phyloP scores from a whole-genome alignment of 2,329 filamentous ascomycete genomes.

The Phoma sp. region DNA sequence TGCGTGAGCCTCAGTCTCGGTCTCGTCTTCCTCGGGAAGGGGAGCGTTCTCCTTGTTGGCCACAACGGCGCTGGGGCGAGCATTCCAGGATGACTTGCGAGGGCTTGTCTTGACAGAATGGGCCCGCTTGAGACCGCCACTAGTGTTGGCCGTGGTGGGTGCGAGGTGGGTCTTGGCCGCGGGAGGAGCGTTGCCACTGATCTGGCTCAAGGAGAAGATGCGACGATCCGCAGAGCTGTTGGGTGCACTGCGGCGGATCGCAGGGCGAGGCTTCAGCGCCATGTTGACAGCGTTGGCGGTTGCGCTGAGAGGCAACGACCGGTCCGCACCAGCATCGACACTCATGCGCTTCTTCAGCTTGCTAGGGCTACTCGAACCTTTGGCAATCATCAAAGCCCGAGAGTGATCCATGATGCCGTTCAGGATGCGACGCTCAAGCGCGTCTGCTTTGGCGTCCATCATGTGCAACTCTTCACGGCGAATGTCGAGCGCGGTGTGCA shows the following conservation, averaged over 20 bases:
- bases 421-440: constrained; percentile 87
- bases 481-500: constrained; percentile 88
- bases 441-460: constrained; percentile 89
- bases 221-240: constrained; percentile 62
- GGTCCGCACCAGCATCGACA: constrained; percentile 42
- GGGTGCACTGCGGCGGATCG: constrained; percentile 48
- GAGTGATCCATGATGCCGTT: constrained; percentile 98
- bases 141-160: constrained; percentile 38
- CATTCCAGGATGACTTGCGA: constrained; percentile 47
- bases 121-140: constrained; percentile 60
- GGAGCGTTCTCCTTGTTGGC: constrained; percentile 58
- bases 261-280: constrained; percentile 59
- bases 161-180: constrained; percentile 49
- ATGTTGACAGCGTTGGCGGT: constrained; percentile 48
- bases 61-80: constrained; percentile 37
- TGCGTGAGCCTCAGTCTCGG: constrained; percentile 34
- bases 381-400: constrained; percentile 81
- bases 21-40: constrained; percentile 53
- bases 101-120: constrained; percentile 50
- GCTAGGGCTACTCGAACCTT: constrained; percentile 54
- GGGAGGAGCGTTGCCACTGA: constrained; percentile 73
- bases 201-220: constrained; percentile 90
- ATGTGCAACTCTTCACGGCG: constrained; percentile 88
- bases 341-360: constrained; percentile 45
- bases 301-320: constrained; percentile 42